A percentile compares a stretch with the other conserved stretches of the same genome.
These are phyloP conservation scores for Tilletiopsis washingtonensis DNA, from an alignment of 1,284 basidiomycete species.

Conservation along the genomic window DNA sequence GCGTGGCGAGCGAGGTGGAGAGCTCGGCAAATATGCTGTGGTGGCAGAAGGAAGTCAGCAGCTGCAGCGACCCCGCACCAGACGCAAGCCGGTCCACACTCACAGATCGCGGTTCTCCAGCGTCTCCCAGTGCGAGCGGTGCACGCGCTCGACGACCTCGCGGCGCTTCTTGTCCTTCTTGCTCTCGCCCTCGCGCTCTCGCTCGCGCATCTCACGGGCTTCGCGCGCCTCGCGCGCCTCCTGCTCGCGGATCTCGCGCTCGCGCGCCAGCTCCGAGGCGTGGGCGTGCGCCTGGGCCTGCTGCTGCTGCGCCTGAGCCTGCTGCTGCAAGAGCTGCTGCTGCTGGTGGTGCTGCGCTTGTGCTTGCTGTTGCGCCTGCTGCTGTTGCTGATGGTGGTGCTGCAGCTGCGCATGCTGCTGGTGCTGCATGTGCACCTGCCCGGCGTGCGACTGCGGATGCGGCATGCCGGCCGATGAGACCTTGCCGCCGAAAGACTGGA, in stretches of 20 bases:
- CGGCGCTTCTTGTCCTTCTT: slow-evolving; percentile 41
- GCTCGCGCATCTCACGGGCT: no score
- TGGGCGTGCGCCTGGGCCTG: no score
- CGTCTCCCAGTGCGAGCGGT: slow-evolving; percentile 41
- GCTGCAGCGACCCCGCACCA: background rate
- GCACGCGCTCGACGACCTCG: slow-evolving; percentile 43
- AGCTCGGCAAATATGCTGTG: slow-evolving; percentile 35
- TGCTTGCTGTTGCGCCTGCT: background rate
- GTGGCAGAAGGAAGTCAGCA: background rate
- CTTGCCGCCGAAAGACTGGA: background rate
- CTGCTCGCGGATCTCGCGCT: no score
- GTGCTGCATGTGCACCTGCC: no score
- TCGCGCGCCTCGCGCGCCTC: no score
- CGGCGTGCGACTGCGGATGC: no score
- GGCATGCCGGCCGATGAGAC: background rate
- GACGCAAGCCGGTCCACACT: slow-evolving; percentile 1
- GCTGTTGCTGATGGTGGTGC: background rate
- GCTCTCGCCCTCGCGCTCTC: slow-evolving; percentile 4
- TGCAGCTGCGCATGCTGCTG: background rate
- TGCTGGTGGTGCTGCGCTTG: background rate
- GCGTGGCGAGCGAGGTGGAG: slow-evolving; percentile 29
- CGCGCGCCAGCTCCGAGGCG: no score
- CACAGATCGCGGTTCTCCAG: slow-evolving; percentile 39
- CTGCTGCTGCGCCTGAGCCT: no score
- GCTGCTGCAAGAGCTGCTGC: no score